Base-by-base conservation (phyloP, 306 rosid species). In the Castanopsis chinensis region DNA sequence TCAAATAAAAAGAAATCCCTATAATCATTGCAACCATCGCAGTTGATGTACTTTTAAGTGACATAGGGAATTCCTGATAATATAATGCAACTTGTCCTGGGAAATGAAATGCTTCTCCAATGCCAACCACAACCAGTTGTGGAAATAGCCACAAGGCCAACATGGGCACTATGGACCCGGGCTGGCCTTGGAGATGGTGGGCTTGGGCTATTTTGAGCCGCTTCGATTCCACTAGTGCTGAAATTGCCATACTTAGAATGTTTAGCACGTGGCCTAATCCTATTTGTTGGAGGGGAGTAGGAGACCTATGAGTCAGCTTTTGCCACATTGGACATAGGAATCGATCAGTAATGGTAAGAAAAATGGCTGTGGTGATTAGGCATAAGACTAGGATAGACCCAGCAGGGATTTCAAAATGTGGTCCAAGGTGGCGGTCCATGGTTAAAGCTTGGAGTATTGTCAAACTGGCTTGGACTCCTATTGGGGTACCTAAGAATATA, bases 21-120 rank as follows among this genome's bases (percentile, higher is more conserved):
- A 89, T 27, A 3, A 89, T 9, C 78, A 88, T 0, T 0, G 91
- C 81, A 4, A 89, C 83, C 93, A 91, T 83, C 4, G 97, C 87
- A 1, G 90, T 89, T 11, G 93, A 84, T 11, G 93, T 89, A 72
- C 80, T 90, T 55, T 63, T 13, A 5, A 90, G 65, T 17, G 96
- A 81, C 41, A 27, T 23, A 0, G 93, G 92, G 69, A 92, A 89
- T 54, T 92, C 88, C 64, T 90, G 93, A 59, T 89, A 92, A 45
- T 88, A 92, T 23, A 92, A 79, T 30, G 89, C 72, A 78, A 89
- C 92, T 75, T 89, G 96, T 54, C 83, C 96, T 2, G 89, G 96
- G 74, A 87, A 89, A 79, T 89, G 93, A 70, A 92, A 89, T 5
- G 93, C 91, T 78, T 87, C 97, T 58, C 95, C 95, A n/a, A 87